Percentiles rank a stretch among this genome's conserved stretches.
phyloP scores from a whole-genome alignment of 208 protist genomes.

The Borovskyia barvae region DNA sequence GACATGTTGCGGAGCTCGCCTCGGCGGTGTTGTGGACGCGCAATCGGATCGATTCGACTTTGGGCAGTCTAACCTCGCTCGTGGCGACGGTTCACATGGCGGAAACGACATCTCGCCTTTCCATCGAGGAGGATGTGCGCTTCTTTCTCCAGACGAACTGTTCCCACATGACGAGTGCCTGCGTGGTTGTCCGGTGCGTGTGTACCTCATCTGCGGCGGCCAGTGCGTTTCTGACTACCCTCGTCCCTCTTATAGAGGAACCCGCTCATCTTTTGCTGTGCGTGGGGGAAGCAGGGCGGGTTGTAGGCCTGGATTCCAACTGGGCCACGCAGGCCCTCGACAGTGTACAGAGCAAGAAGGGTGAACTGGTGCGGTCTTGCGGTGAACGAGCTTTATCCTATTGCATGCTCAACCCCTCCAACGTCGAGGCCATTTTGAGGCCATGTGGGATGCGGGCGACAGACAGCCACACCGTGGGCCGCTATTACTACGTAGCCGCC shows the following conservation, averaged over 20 bases:
- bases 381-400: constrained; percentile 35
- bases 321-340: constrained; percentile 31
- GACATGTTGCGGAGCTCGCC: constrained; percentile 15
- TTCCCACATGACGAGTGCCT: constrained; percentile 19
- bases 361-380: constrained; percentile 31
- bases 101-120: constrained; percentile 6
- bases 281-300: constrained; percentile 35
- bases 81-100: constrained; percentile 16
- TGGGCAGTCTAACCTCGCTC: constrained; percentile 14
- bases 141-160: constrained; percentile 15
- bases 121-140: constrained; percentile 15
- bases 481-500: constrained; percentile 46
- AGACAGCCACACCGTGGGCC: constrained; percentile 9
- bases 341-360: constrained; percentile 27
- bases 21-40: constrained; percentile 22
- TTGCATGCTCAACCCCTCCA: constrained; percentile 36
- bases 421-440: constrained; percentile 22
- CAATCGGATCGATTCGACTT: constrained; percentile 10
- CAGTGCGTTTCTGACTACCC: constrained; percentile 11
- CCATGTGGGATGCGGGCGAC: constrained; percentile 26
- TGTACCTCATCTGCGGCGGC: neutral
- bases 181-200: constrained; percentile 15
- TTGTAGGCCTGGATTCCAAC: constrained; percentile 14
- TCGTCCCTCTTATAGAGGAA: constrained; percentile 2
- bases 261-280: constrained; percentile 17